Evolutionary conservation across 345 rosid genomes (phyloP).

Genomic region (Garcia nutans): DNA sequence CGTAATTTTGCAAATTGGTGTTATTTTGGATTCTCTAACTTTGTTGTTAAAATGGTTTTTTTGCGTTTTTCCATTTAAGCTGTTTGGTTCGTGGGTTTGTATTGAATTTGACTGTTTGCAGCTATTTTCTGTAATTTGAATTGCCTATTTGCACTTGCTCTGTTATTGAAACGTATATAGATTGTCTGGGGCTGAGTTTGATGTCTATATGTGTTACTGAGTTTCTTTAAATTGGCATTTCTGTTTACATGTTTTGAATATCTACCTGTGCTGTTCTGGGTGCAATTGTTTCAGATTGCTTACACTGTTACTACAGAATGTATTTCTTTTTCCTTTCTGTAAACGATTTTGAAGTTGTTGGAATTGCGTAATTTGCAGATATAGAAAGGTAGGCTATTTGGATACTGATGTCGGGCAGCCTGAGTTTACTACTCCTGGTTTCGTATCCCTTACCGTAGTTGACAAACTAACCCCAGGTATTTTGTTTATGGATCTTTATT

Average conservation of each 20-base stretch:
- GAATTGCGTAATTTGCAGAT: conserved; percentile 44
- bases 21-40: not conserved
- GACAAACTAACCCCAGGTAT: conserved; percentile 65
- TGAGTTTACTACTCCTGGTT: conserved; percentile 87
- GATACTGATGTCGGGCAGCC: conserved; percentile 97
- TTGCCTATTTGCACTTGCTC: not conserved
- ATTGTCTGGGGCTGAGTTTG: not conserved
- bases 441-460: conserved; percentile 73
- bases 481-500: not conserved
- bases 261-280: not conserved
- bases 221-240: not conserved
- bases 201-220: conserved; percentile 2
- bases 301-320: not conserved
- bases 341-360: not conserved
- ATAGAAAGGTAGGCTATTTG: conserved; percentile 75
- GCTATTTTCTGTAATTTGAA: not conserved
- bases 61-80: not conserved
- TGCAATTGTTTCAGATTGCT: not conserved
- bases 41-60: not conserved
- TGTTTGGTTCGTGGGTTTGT: conserved; percentile 12
- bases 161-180: not conserved
- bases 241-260: not conserved
- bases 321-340: not conserved
- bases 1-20: not conserved
- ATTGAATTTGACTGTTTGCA: not conserved